phyloP scores from a whole-genome alignment of 345 rosid species.

The Eucalyptus erythrocorys region DNA sequence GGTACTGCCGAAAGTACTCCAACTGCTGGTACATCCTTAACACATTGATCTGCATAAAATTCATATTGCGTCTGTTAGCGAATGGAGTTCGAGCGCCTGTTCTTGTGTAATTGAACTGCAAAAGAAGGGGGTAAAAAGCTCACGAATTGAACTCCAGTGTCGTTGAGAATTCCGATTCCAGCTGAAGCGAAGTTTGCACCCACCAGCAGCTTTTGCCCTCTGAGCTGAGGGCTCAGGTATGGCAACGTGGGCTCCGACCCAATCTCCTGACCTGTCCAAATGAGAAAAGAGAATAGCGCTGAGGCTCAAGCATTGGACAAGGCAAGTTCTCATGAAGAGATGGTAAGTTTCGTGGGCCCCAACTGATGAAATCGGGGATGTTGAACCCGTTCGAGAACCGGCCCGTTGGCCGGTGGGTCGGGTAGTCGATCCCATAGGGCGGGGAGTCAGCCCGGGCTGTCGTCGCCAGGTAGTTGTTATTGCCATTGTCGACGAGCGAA shows the following conservation, averaged over 20 bases:
- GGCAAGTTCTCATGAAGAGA: background rate
- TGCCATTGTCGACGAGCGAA: slow-evolving; percentile 73
- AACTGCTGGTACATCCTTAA: slow-evolving; percentile 52
- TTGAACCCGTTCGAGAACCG: slow-evolving; percentile 72
- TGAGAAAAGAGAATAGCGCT: background rate
- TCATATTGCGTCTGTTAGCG: background rate
- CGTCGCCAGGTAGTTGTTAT: slow-evolving; percentile 57
- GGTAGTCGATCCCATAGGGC: slow-evolving; percentile 68
- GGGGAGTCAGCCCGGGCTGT: slow-evolving; percentile 70
- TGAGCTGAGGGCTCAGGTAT: slow-evolving; percentile 58
- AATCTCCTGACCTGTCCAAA: slow-evolving; percentile 33
- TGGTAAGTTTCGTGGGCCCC: background rate
- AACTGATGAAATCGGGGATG: slow-evolving; percentile 71
- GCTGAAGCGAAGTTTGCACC: slow-evolving; percentile 97
- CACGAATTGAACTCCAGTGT: slow-evolving; percentile 58
- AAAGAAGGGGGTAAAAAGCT: background rate
- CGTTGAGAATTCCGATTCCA: slow-evolving; percentile 66
- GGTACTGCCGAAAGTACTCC: slow-evolving; percentile 48
- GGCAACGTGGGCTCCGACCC: slow-evolving; percentile 56
- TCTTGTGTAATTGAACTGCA: background rate
- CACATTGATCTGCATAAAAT: slow-evolving; percentile 36
- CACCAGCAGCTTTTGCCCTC: slow-evolving; percentile 31
- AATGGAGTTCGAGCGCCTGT: background rate
- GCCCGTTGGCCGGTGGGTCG: slow-evolving; percentile 47
- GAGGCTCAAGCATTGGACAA: background rate